Conservation (phyloP, 2,329 filamentous ascomycete genomes). For the Aureobasidium musti region DNA sequence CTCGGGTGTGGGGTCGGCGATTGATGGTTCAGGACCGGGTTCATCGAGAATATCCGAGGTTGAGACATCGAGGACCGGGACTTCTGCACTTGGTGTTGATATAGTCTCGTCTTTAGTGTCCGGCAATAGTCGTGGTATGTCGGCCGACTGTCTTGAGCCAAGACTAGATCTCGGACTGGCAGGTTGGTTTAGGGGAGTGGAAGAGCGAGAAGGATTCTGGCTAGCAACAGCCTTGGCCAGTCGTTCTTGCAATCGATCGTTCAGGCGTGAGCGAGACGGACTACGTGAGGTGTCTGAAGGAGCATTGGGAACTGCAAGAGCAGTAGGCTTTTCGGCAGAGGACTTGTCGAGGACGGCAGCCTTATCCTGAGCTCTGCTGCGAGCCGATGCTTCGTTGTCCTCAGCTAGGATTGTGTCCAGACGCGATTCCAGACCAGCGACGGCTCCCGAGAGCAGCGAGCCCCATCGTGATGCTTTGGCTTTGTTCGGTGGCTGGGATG, state of each 20-base stretch:
- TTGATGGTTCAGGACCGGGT: slow-evolving; percentile 24
- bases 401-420: slow-evolving; percentile 90
- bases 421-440: slow-evolving; percentile 89
- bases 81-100: neutral
- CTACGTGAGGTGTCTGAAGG: slow-evolving; percentile 54
- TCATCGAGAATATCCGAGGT: neutral
- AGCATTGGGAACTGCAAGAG: slow-evolving; percentile 24
- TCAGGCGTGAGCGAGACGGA: slow-evolving; percentile 66
- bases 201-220: slow-evolving; percentile 34
- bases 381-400: slow-evolving; percentile 59
- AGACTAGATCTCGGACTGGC: slow-evolving; percentile 52
- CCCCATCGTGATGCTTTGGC: slow-evolving; percentile 42
- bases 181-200: slow-evolving; percentile 47
- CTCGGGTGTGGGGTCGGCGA: neutral
- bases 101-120: slow-evolving; percentile 31
- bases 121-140: slow-evolving; percentile 34
- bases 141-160: slow-evolving; percentile 46
- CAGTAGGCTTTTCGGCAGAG: slow-evolving; percentile 34
- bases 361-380: slow-evolving; percentile 45
- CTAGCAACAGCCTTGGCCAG: slow-evolving; percentile 80
- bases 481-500: slow-evolving; percentile 29
- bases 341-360: slow-evolving; percentile 36
- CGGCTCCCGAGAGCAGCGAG: slow-evolving; percentile 78
- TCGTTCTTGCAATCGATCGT: slow-evolving; percentile 84
- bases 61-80: neutral